Percentiles rank a stretch among this genome's conserved stretches.
phyloP scores from a whole-genome alignment of 73 alveolate genomes.

The Durusdinium trenchii region DNA sequence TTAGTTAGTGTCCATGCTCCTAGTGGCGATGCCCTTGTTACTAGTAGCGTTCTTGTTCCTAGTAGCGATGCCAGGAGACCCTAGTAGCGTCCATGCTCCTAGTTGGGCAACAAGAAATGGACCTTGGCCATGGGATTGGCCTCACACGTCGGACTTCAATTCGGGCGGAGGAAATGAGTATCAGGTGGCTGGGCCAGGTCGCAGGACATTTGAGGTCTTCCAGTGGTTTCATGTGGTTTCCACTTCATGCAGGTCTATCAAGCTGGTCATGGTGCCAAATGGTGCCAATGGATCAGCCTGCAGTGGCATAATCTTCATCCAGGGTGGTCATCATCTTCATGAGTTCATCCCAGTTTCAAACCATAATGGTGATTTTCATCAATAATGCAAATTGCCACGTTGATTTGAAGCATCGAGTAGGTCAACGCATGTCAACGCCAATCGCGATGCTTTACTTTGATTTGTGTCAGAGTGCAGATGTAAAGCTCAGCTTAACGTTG shows the following conservation, averaged over 20 bases:
- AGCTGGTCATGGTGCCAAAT: conserved; percentile 99
- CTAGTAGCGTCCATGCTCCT: too few species aligned
- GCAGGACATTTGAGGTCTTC: conserved; percentile 97
- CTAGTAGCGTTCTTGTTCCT: too few species aligned
- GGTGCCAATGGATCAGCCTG: conserved; percentile 98
- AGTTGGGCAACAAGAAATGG: conserved; percentile 97
- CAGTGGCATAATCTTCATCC: conserved; percentile 97
- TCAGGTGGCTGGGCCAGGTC: conserved; percentile 96
- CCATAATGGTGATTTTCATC: too few species aligned
- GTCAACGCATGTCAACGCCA: neutral
- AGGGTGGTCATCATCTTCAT: conserved; percentile 38
- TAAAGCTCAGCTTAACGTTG: neutral
- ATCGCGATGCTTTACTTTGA: neutral
- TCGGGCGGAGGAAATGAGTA: conserved; percentile 89
- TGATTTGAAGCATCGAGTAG: neutral
- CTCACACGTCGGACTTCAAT: conserved; percentile 86
- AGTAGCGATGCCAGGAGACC: too few species aligned
- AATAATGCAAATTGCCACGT: neutral
- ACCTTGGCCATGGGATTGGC: conserved; percentile 97
- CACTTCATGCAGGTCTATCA: conserved; percentile 97
- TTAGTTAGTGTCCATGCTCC: too few species aligned
- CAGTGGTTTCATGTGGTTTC: conserved; percentile 97
- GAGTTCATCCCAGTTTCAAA: too few species aligned
- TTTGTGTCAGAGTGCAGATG: neutral
- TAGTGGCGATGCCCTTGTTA: too few species aligned